phyloP scores from a whole-genome alignment of 352 stramenopile species.

The Pythium sp. region DNA sequence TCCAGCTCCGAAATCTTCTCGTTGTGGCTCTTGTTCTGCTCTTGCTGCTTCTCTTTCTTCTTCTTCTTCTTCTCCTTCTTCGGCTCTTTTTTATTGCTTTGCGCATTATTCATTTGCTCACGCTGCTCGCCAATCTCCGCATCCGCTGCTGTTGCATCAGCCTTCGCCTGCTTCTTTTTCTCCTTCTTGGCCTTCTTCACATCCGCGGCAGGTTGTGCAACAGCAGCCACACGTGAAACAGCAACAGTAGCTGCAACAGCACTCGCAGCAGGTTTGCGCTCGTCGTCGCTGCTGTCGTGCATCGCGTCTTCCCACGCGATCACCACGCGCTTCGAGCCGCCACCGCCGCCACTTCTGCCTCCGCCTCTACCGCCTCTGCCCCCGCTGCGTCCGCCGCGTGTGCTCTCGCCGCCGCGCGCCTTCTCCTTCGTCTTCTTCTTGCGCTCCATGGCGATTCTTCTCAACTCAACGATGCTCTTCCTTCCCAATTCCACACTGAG shows the following conservation, averaged over 20 bases:
- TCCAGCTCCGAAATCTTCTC: conserved; percentile 1
- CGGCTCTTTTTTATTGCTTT: background rate
- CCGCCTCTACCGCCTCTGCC: background rate
- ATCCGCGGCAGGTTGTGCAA: background rate
- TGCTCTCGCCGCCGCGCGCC: background rate
- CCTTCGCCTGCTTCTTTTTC: conserved; percentile 9
- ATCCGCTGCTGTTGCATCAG: background rate
- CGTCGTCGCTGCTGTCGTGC: conserved; percentile 13
- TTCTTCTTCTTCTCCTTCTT: conserved; percentile 11
- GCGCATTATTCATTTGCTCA: background rate
- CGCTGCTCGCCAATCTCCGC: background rate
- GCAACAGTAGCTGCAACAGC: background rate
- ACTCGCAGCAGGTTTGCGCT: background rate
- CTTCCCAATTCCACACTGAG: background rate
- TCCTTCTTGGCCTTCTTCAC: conserved; percentile 10
- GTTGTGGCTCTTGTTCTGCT: conserved; percentile 5
- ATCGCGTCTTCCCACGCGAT: conserved; percentile 35
- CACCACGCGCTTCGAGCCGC: conserved; percentile 22
- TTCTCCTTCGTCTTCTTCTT: conserved; percentile 16
- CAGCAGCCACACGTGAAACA: background rate
- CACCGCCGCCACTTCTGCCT: background rate
- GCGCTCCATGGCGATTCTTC: conserved; percentile 9
- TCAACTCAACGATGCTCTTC: background rate
- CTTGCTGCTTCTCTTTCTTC: background rate
- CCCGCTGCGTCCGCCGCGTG: background rate